Evolutionary conservation across 768 basidiomycete species (phyloP), one percentile per base, ranked within the genome.

Genomic region (Pluteus cervinus): DNA sequence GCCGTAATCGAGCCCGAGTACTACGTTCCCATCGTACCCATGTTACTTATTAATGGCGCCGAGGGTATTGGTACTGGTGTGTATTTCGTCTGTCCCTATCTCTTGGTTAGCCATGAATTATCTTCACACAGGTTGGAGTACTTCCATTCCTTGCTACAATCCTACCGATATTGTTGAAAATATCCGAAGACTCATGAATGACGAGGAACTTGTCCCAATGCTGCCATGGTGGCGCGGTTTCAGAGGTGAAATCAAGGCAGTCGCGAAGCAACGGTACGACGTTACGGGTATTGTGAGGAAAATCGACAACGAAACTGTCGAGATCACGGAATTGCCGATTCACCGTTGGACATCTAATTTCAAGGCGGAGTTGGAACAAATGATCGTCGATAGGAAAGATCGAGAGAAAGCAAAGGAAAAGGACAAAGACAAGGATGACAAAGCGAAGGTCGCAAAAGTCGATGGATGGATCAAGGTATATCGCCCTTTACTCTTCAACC

Each of bases 151-250:
- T 2, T 84, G 82, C 51, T 98, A 81, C 68, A 97, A 98, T 53
- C 96, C 96, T 0, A 61, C 60, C 10, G 94, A 98, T 39, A 85
- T 99, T 39, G 86, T 97, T 10, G 71, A 69, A 15, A 98, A 98
- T 56, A 61, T 99, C 23, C 81, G 86, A 10, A 72, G 86, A 5
- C 63, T 92, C 46, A 93, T 98, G 87, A 69, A 71, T 2, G 84
- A 76, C 28, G 86, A 96, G 61, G 87, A 89, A 45, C 54, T 82
- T 46, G 76, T 81, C 10, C 73, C 80, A 1, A 98, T 99, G 88
- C 66, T 75, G 8, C 96, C 96, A 2, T 99, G 96, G 96, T 98
- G 89, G 86, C 80, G 91, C 36, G 93, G 94, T 20, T 98, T 93
- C 64, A 79, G 81, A 52, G 93, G 93, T 26, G 72, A 81, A 24